A percentile compares a stretch with the other conserved stretches of the same genome.
phyloP scores from a whole-genome alignment of 2,329 filamentous ascomycete species.

The Ophiostoma piceae region DNA sequence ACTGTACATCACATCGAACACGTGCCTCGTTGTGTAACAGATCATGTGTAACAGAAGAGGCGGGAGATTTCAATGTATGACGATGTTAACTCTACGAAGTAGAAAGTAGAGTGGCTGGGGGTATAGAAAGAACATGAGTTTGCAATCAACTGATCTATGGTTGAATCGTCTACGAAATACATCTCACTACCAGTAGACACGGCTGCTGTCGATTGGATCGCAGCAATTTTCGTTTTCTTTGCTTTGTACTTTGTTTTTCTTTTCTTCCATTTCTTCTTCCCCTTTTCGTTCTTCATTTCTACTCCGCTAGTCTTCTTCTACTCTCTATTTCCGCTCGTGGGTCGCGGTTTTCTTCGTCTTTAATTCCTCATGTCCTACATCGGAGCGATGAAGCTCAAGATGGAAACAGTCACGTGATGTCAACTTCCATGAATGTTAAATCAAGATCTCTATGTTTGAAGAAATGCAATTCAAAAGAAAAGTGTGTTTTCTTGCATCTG shows the following conservation, averaged over 20 bases:
- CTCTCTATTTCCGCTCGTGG: neutral
- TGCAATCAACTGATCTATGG: too few species aligned
- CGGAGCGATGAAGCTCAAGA: neutral
- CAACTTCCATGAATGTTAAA: too few species aligned
- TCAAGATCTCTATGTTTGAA: neutral
- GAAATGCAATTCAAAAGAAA: neutral
- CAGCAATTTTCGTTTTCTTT: neutral
- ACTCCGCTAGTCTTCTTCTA: neutral
- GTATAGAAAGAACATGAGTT: too few species aligned
- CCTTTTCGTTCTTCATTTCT: neutral
- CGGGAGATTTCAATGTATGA: too few species aligned
- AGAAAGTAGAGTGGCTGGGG: neutral
- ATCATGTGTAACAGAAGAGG: neutral
- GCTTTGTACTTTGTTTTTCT: neutral
- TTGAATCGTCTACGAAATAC: neutral
- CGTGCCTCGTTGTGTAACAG: neutral
- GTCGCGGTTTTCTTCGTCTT: neutral
- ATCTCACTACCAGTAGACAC: neutral
- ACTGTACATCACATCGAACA: neutral
- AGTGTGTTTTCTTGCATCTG: neutral
- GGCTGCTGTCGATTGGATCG: conserved; percentile 8
- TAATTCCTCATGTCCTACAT: neutral
- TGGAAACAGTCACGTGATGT: neutral
- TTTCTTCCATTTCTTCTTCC: neutral
- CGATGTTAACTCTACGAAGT: too few species aligned